Base-by-base conservation (phyloP, 768 basidiomycete species). In the Suillus cothurnatus region DNA sequence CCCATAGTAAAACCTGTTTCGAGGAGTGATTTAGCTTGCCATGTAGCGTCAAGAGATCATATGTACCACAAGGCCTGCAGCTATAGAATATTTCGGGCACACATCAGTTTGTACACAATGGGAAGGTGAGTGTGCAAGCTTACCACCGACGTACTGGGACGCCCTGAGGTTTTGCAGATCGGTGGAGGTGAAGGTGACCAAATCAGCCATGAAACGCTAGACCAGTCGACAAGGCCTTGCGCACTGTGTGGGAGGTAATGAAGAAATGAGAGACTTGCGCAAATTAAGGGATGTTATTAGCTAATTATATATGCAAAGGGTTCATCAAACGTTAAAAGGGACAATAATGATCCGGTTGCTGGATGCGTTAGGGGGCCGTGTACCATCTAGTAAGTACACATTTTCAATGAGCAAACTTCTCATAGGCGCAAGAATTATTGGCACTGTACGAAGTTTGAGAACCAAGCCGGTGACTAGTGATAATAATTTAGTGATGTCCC, bases 1-100 rank as follows among this genome's bases (percentile, higher is more conserved):
- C 78, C 69, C 77, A 80, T 28, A 78, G 64, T 12, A 78, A 66
- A 21, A 76, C 61, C 80, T 78, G 66, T 23, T 39, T 38, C 68
- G 50, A 14, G 3, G 6, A 65, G 43, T 23, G n/a, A 28, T 34
- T 31, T 52, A 45, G 26, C 17, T n/a, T n/a, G 19, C 26, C 39
- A 38, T 26, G 57, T 7, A 61, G n/a, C 43, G 4, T 52, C 28
- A 31, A 61, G 26, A 65, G 15, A 15, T 38, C 41, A 36, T 15
- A 62, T 64, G 19, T 65, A 75, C 74, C 67, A 70, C 68, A 32
- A 75, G 60, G 21, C 75, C 75, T 19, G 47, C 70, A 57, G 69
- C 74, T 75, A 57, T 19, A 32, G 26, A 36, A 49, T 23, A 32
- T 23, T 31, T 21, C 6, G 34, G n/a, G 4, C 19, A 23, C n/a